Evolutionary conservation across 305 asterid genomes (phyloP).

Genomic region (Fraxinus baroniana): DNA sequence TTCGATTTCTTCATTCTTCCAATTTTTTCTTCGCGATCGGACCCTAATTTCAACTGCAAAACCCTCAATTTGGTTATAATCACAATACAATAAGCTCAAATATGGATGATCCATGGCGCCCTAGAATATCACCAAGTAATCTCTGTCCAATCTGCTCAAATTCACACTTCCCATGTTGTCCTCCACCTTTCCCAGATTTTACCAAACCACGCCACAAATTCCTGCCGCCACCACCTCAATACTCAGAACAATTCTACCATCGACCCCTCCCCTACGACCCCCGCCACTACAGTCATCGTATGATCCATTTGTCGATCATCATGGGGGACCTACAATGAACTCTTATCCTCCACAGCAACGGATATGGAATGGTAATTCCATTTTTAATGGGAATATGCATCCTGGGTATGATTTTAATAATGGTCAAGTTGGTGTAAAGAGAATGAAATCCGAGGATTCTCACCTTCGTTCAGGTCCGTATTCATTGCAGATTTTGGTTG

Average conservation of each 20-base stretch:
- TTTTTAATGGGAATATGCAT: constrained; percentile 32
- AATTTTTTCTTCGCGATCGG: constrained; percentile 10
- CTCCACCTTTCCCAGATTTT: constrained; percentile 43
- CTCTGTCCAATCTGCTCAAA: constrained; percentile 71
- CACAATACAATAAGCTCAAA: neutral
- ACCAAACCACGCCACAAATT: constrained; percentile 28
- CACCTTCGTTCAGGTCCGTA: neutral
- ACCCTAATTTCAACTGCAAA: constrained; percentile 19
- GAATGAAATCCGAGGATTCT: constrained; percentile 50
- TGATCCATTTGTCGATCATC: constrained; percentile 64
- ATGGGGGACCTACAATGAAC: constrained; percentile 30
- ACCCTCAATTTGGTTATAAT: neutral
- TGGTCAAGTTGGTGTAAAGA: constrained; percentile 53
- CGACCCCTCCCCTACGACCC: constrained; percentile 36
- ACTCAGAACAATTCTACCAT: constrained; percentile 49
- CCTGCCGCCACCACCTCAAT: constrained; percentile 29
- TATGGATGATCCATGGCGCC: constrained; percentile 82
- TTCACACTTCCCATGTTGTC: constrained; percentile 87
- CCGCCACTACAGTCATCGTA: constrained; percentile 37
- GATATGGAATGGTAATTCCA: constrained; percentile 44
- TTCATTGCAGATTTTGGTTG: constrained; percentile 25
- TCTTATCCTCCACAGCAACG: constrained; percentile 42
- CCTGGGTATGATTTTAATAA: constrained; percentile 32
- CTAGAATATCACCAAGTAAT: constrained; percentile 39
- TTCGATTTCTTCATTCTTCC: neutral